Percentiles rank a stretch among this genome's conserved stretches.
phyloP scores from a whole-genome alignment of 768 basidiomycete species.

The Lyophyllum semitale region DNA sequence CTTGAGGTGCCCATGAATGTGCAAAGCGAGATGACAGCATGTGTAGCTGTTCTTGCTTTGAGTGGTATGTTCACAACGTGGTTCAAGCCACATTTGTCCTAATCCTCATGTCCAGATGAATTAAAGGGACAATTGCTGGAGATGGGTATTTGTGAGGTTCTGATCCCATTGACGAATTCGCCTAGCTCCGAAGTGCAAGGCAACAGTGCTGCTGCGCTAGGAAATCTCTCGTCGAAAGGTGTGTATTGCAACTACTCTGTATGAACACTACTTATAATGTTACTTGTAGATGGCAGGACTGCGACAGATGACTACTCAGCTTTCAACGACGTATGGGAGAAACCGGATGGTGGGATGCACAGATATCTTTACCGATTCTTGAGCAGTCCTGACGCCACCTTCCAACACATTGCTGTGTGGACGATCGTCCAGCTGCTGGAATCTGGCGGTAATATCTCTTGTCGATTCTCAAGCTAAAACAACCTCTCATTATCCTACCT shows the following conservation, averaged over 20 bases:
- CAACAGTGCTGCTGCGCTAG: slow-evolving; percentile 96
- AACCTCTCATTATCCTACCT: slow-evolving; percentile 1
- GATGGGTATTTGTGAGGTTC: slow-evolving; percentile 97
- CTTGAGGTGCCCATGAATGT: slow-evolving; percentile 94
- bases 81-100: slow-evolving; percentile 3
- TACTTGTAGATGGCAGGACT: slow-evolving; percentile 65
- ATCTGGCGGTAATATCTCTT: slow-evolving; percentile 68
- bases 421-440: slow-evolving; percentile 97
- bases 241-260: slow-evolving; percentile 12
- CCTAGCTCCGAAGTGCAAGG: slow-evolving; percentile 97
- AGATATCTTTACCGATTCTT: slow-evolving; percentile 93
- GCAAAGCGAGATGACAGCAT: slow-evolving; percentile 99
- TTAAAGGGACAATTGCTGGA: slow-evolving; percentile 95
- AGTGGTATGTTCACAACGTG: slow-evolving; percentile 65
- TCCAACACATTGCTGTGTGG: slow-evolving; percentile 99
- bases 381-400: slow-evolving; percentile 90
- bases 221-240: slow-evolving; percentile 98
- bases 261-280: slow-evolving; percentile 2
- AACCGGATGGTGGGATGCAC: slow-evolving; percentile 97
- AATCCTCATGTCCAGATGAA: slow-evolving; percentile 65
- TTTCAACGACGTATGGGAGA: slow-evolving; percentile 98
- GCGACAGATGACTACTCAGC: slow-evolving; percentile 90
- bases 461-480: neutral
- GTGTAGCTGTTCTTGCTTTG: slow-evolving; percentile 92
- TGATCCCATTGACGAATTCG: slow-evolving; percentile 96